Conservation (phyloP, 176 grass and related monocot genomes). For the Eragrostis nindensis region DNA sequence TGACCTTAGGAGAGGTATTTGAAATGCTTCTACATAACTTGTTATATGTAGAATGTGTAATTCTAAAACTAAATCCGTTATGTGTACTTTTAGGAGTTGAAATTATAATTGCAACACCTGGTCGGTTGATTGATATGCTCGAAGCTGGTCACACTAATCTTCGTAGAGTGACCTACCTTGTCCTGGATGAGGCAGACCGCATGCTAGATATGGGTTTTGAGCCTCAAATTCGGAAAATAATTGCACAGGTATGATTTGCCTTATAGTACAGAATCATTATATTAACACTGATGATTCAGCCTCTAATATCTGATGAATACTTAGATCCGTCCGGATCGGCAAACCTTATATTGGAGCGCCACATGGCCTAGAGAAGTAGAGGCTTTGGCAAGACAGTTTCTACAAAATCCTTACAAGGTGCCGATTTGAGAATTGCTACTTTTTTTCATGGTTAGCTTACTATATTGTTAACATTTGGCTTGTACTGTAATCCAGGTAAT, state of each 20-base stretch:
- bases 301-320: constrained; percentile 14
- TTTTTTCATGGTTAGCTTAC: neutral
- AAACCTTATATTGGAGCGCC: constrained; percentile 97
- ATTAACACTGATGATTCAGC: neutral
- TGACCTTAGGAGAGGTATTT: constrained; percentile 90
- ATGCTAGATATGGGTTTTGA: constrained; percentile 99
- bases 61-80: constrained; percentile 21
- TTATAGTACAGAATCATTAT: constrained; percentile 3
- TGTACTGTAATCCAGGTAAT: constrained; percentile 66
- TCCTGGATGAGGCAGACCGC: constrained; percentile 92
- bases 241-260: constrained; percentile 68
- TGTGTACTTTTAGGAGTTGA: constrained; percentile 64
- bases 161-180: constrained; percentile 85
- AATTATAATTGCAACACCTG: constrained; percentile 92
- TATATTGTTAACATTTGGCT: constrained; percentile 31
- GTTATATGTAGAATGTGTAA: neutral
- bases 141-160: constrained; percentile 91
- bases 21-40: neutral
- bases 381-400: constrained; percentile 78
- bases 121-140: constrained; percentile 89
- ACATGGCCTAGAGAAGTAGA: constrained; percentile 98
- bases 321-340: constrained; percentile 96
- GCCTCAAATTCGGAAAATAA: constrained; percentile 93
- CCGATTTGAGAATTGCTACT: neutral
- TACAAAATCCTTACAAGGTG: constrained; percentile 97